Evolutionary conservation across 1,284 basidiomycete genomes (phyloP).

Genomic region (Sanguinoderma infundibulare): DNA sequence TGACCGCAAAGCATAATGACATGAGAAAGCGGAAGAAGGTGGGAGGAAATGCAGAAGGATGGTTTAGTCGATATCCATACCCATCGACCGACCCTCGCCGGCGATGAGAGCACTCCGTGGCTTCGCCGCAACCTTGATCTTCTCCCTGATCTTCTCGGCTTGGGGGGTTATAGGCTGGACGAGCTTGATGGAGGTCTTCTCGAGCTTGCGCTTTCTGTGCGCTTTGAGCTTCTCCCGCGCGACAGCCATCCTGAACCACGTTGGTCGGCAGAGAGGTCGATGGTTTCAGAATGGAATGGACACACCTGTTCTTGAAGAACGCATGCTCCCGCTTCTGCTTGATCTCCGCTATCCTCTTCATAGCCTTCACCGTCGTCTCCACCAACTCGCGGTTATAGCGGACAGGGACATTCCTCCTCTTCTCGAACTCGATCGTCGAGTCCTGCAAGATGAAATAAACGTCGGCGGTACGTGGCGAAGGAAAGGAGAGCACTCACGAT

Average conservation of each 20-base stretch:
- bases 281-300: background rate
- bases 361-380: conserved; percentile 94
- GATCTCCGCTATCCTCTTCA: conserved; percentile 96
- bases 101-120: conserved; percentile 74
- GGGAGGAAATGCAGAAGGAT: background rate
- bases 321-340: conserved; percentile 89
- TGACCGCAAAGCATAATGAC: conserved; percentile 25
- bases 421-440: conserved; percentile 99
- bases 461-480: background rate
- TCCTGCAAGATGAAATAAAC: conserved; percentile 59
- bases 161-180: conserved; percentile 67
- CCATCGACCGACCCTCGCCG: conserved; percentile 80
- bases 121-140: conserved; percentile 79
- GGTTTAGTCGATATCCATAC: conserved; percentile 77
- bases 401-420: conserved; percentile 96
- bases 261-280: background rate
- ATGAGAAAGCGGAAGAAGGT: conserved; percentile 3
- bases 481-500: conserved; percentile 63
- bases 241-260: conserved; percentile 72
- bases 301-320: conserved; percentile 95
- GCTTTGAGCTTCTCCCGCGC: conserved; percentile 73
- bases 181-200: conserved; percentile 69
- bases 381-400: conserved; percentile 97
- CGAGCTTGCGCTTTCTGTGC: conserved; percentile 68
- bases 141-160: conserved; percentile 65